A percentile compares a stretch with the other conserved stretches of the same genome.
phyloP scores from a whole-genome alignment of 2,329 filamentous ascomycete genomes.

The Fusarium xylarioides region DNA sequence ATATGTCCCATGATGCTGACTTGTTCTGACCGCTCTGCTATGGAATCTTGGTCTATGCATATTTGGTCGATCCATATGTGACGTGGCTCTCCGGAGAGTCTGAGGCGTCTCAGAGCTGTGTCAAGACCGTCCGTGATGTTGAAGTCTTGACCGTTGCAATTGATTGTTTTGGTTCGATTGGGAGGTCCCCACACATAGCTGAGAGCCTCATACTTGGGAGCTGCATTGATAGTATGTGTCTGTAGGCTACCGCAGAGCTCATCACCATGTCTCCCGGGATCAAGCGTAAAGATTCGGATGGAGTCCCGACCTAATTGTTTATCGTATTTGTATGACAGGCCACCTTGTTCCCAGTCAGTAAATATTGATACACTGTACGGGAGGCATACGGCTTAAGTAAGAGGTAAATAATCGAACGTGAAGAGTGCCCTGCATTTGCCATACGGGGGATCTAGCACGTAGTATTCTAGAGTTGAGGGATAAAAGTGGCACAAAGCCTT shows the following conservation, averaged over 20 bases:
- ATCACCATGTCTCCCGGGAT: neutral
- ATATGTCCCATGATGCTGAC: neutral
- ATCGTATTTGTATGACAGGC: neutral
- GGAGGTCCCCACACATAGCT: neutral
- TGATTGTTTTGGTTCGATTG: fast-evolving
- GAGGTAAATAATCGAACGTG: neutral
- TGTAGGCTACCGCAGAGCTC: neutral
- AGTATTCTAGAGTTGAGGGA: neutral
- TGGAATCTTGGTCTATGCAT: neutral
- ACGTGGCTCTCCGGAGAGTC: fast-evolving
- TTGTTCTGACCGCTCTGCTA: neutral
- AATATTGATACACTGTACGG: fast-evolving
- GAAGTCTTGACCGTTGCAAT: neutral
- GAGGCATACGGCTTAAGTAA: fast-evolving
- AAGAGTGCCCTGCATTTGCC: neutral
- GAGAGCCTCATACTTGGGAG: neutral
- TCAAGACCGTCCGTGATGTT: neutral
- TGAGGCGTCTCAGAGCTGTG: neutral
- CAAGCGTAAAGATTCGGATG: neutral
- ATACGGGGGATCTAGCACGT: fast-evolving
- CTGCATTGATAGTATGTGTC: fast-evolving
- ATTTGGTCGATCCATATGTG: neutral
- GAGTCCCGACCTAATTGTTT: no score
- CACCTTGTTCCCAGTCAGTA: neutral
- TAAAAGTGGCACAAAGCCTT: neutral